These are phyloP conservation scores for Buddleja alternifolia DNA, from an alignment of 257 asterid genomes.

Conservation along the genomic window DNA sequence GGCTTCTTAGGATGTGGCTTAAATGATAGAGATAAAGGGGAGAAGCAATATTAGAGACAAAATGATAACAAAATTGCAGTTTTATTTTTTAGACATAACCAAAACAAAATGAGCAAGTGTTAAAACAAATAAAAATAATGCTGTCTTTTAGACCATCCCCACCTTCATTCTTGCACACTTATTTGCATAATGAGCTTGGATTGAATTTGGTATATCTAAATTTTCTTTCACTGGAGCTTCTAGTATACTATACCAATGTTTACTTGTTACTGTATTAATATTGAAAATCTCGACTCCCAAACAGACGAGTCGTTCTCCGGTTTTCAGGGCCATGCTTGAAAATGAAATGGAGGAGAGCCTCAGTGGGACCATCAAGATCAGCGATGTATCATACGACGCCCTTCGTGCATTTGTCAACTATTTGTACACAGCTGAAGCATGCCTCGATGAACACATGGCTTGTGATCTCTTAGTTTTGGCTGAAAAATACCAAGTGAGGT, in stretches of 20 bases:
- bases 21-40: not conserved
- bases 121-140: too few species aligned
- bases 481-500: constrained; percentile 84
- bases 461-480: constrained; percentile 82
- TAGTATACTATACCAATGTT: not conserved
- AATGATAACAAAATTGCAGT: not conserved
- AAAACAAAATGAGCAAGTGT: too few species aligned
- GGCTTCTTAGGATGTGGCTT: too few species aligned
- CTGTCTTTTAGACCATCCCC: not conserved
- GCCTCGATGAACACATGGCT: constrained; percentile 76
- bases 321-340: constrained; percentile 86
- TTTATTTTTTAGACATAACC: not conserved
- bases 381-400: constrained; percentile 78
- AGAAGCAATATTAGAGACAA: not conserved
- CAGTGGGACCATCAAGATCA: constrained; percentile 79
- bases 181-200: not conserved
- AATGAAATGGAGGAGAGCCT: constrained; percentile 85
- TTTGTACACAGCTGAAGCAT: constrained; percentile 78
- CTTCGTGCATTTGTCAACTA: constrained; percentile 73
- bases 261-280: not conserved
- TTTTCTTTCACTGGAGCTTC: not conserved
- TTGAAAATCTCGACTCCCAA: not conserved
- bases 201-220: not conserved
- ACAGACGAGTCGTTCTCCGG: constrained; percentile 87
- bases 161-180: not conserved